A percentile compares a stretch with the other conserved stretches of the same genome.
Conservation (phyloP, 2,329 filamentous ascomycete genomes). For the Bipolaris sorokiniana region DNA sequence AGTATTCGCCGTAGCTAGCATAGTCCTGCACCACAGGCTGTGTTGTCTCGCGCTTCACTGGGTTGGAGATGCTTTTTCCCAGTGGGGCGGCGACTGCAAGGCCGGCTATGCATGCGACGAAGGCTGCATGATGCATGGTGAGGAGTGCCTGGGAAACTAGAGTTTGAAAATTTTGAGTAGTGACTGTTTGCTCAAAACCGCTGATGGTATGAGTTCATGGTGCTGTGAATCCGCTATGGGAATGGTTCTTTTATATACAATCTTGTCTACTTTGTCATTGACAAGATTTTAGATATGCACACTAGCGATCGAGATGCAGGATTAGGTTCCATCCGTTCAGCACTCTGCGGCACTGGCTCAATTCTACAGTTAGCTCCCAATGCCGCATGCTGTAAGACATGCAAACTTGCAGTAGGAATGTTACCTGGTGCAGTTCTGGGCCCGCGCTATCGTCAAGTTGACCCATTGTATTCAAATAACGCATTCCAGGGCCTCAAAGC, state of each 20-base stretch:
- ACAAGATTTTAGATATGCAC: neutral
- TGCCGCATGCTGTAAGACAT: neutral
- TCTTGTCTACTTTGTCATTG: neutral
- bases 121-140: conserved; percentile 24
- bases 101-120: conserved; percentile 17
- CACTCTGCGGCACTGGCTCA: conserved; percentile 1
- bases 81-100: conserved; percentile 20
- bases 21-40: neutral
- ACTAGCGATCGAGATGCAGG: conserved; percentile 1
- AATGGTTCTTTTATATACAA: conserved; percentile 17
- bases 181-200: neutral
- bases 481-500: neutral
- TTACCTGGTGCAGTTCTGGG: neutral
- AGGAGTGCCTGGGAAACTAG: neutral
- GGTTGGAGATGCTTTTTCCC: conserved; percentile 6
- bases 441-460: neutral
- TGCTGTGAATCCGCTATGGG: neutral
- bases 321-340: conserved; percentile 14
- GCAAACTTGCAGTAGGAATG: neutral
- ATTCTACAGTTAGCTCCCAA: neutral
- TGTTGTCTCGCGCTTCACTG: neutral
- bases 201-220: neutral
- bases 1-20: neutral
- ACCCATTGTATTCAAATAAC: neutral
- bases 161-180: neutral